A percentile compares a stretch with the other conserved stretches of the same genome.
Evolutionary conservation across 768 basidiomycete species (phyloP).

Genomic region (Royoungia palumana): DNA sequence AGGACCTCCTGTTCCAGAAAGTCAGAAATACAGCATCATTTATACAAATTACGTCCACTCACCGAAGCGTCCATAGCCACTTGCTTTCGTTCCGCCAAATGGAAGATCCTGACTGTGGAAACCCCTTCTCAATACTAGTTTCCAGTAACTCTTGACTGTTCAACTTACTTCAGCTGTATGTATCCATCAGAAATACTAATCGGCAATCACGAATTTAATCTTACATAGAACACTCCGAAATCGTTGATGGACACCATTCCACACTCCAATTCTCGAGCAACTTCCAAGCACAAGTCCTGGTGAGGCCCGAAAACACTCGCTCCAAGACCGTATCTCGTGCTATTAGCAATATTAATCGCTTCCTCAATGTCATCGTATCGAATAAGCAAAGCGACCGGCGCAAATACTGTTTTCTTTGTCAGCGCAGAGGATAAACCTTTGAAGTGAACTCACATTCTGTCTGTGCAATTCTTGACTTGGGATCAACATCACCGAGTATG

Average conservation of each 20-base stretch:
- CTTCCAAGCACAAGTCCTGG: slow-evolving; percentile 69
- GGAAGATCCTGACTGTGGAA: slow-evolving; percentile 78
- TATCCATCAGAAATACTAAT: slow-evolving; percentile 13
- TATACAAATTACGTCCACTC: slow-evolving; percentile 18
- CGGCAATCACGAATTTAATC: slow-evolving; percentile 25
- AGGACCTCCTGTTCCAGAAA: slow-evolving; percentile 61
- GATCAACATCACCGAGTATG: slow-evolving; percentile 73
- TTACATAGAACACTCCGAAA: slow-evolving; percentile 83
- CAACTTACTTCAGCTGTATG: slow-evolving; percentile 61
- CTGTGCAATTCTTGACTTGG: slow-evolving; percentile 72
- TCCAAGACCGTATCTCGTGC: slow-evolving; percentile 85
- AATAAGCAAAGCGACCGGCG: slow-evolving; percentile 85
- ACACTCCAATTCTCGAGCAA: slow-evolving; percentile 81
- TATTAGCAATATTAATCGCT: slow-evolving; percentile 85
- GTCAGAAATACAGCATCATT: slow-evolving; percentile 7
- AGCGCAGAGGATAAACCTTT: slow-evolving; percentile 4
- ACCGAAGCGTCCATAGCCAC: slow-evolving; percentile 95
- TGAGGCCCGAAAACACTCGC: slow-evolving; percentile 93
- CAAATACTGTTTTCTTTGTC: slow-evolving; percentile 68
- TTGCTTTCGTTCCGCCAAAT: slow-evolving; percentile 89
- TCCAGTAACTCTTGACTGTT: slow-evolving; percentile 4
- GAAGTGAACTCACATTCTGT: slow-evolving; percentile 54
- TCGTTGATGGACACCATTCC: slow-evolving; percentile 99
- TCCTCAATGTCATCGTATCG: slow-evolving; percentile 81
- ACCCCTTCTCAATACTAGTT: neutral